phyloP scores from a whole-genome alignment of 2,329 filamentous ascomycete species.

The Ophiosphaerella korrae region DNA sequence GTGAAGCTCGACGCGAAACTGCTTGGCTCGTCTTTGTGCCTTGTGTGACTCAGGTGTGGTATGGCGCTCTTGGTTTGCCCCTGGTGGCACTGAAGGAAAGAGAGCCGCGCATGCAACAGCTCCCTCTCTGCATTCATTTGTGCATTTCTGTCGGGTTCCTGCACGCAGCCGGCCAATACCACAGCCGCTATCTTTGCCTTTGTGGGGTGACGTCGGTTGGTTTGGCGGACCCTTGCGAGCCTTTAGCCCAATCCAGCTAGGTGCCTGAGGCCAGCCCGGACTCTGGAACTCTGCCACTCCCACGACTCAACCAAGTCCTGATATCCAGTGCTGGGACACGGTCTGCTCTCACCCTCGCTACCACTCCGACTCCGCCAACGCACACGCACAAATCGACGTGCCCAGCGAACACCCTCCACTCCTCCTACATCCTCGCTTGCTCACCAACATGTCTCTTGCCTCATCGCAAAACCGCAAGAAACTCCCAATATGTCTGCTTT shows the following conservation, averaged over 20 bases:
- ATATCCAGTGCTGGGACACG: conserved; percentile 6
- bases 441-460: conserved; percentile 30
- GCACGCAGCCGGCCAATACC: no score
- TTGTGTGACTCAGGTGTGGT: neutral
- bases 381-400: conserved; percentile 10
- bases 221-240: neutral
- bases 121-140: no score
- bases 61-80: neutral
- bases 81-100: neutral
- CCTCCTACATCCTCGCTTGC: conserved; percentile 1
- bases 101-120: no score
- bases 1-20: conserved; percentile 12
- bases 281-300: conserved; percentile 7
- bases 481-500: conserved; percentile 35
- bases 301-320: conserved; percentile 11
- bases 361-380: conserved; percentile 14
- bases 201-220: neutral
- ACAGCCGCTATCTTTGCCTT: no score
- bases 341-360: conserved; percentile 17
- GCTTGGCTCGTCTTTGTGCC: conserved; percentile 10
- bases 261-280: conserved; percentile 7
- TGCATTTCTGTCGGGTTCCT: no score
- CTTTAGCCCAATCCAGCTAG: conserved; percentile 7
- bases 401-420: conserved; percentile 2
- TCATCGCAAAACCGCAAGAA: conserved; percentile 33